Conservation (phyloP, 306 rosid species). For the Rosa rugosa region DNA sequence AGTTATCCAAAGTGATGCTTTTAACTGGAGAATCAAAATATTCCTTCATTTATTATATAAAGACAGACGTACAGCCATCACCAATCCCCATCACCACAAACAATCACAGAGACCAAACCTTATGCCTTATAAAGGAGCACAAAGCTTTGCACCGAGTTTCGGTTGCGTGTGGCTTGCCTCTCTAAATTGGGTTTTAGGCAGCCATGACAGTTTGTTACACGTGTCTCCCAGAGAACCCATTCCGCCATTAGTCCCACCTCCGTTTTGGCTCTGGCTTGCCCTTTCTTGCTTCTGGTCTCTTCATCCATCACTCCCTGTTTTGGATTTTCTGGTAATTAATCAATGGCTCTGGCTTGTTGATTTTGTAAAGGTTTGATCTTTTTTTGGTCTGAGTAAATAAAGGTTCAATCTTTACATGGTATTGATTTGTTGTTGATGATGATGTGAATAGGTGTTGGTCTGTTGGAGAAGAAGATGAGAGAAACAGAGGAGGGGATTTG, state of each 20-base stretch:
- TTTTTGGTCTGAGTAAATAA: not conserved
- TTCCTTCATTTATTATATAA: too few species aligned
- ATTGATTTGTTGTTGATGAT: not conserved
- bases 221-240: not conserved
- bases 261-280: not conserved
- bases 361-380: not conserved
- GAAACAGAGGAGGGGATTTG: conserved; percentile 49
- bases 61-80: too few species aligned
- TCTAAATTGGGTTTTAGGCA: not conserved
- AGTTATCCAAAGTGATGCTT: too few species aligned
- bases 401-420: not conserved
- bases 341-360: not conserved
- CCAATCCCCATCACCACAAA: too few species aligned
- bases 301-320: not conserved
- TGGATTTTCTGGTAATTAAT: conserved; percentile 8
- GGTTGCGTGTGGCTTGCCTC: too few species aligned
- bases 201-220: conserved; percentile 8
- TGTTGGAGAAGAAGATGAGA: conserved; percentile 54
- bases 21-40: too few species aligned
- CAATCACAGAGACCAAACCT: too few species aligned
- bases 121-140: too few species aligned
- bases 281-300: conserved; percentile 5
- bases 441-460: conserved; percentile 45
- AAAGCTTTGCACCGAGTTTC: too few species aligned
- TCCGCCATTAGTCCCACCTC: not conserved